These are phyloP conservation scores for Fraxinus albicans DNA, from an alignment of 305 asterid genomes.

Conservation along the genomic window DNA sequence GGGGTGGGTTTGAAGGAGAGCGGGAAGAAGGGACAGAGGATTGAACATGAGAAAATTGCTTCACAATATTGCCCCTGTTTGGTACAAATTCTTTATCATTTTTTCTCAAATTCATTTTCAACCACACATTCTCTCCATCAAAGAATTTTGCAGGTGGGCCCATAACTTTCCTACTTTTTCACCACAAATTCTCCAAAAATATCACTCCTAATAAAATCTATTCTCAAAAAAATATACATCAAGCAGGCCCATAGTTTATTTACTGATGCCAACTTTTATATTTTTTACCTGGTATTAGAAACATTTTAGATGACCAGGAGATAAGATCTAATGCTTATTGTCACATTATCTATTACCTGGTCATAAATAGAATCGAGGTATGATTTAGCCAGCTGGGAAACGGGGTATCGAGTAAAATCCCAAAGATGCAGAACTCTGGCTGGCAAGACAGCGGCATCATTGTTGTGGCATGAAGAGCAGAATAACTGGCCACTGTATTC, in stretches of 20 bases:
- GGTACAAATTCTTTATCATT: neutral
- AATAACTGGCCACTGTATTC: constrained; percentile 87
- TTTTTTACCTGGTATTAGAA: neutral
- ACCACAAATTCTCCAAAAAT: neutral
- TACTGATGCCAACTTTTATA: neutral
- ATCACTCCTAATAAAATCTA: neutral
- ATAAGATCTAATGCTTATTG: neutral
- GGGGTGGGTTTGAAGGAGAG: neutral
- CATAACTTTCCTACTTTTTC: neutral
- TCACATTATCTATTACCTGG: constrained; percentile 49
- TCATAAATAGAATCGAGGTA: constrained; percentile 84
- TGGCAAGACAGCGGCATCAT: constrained; percentile 86
- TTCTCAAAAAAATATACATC: neutral
- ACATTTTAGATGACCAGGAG: neutral
- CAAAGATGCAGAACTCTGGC: constrained; percentile 84
- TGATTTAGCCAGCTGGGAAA: constrained; percentile 86
- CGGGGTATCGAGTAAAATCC: constrained; percentile 86
- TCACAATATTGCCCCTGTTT: constrained; percentile 2
- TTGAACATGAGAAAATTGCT: constrained; percentile 3
- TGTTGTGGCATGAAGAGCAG: constrained; percentile 83
- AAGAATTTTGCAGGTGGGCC: neutral
- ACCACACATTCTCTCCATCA: neutral
- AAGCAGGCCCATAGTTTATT: neutral
- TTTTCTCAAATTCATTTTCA: neutral
- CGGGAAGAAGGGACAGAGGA: neutral